Evolutionary conservation across 495 filamentous ascomycete genomes (phyloP).

Genomic region (Penicillium flavigenum): DNA sequence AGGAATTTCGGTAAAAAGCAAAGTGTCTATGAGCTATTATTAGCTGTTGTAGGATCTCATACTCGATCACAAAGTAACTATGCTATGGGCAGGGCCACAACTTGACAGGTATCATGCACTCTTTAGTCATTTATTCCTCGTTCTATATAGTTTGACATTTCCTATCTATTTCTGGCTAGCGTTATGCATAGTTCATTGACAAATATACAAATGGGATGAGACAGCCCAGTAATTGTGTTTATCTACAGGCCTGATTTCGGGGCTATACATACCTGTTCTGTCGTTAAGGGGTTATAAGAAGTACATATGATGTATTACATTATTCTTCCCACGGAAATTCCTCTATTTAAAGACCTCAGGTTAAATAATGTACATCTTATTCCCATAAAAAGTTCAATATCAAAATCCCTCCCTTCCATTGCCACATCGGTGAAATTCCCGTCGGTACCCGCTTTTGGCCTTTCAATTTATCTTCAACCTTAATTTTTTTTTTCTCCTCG

Average conservation of each 20-base stretch:
- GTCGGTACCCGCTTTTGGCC: constrained; percentile 34
- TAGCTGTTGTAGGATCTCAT: too few relatives aligned
- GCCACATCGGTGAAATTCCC: constrained; percentile 24
- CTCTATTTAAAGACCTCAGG: neutral
- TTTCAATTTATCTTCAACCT: constrained; percentile 20
- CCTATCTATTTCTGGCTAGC: neutral
- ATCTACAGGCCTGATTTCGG: neutral
- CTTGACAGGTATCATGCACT: neutral
- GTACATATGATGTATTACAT: neutral
- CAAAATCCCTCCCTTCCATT: neutral
- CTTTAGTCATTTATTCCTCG: neutral
- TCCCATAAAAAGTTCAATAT: neutral
- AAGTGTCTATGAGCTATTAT: neutral
- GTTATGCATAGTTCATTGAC: neutral
- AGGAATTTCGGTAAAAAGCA: neutral
- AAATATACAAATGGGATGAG: neutral
- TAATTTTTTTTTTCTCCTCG: constrained; percentile 17
- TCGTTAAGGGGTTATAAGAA: neutral
- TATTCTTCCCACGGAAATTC: neutral
- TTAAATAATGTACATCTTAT: neutral
- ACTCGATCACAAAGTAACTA: too few relatives aligned
- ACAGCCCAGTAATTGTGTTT: neutral
- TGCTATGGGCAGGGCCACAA: neutral
- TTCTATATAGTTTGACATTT: neutral
- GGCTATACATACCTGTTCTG: neutral